Base-by-base conservation (phyloP, 2,329 filamentous ascomycete species). In the Stachybotrys elegans region DNA sequence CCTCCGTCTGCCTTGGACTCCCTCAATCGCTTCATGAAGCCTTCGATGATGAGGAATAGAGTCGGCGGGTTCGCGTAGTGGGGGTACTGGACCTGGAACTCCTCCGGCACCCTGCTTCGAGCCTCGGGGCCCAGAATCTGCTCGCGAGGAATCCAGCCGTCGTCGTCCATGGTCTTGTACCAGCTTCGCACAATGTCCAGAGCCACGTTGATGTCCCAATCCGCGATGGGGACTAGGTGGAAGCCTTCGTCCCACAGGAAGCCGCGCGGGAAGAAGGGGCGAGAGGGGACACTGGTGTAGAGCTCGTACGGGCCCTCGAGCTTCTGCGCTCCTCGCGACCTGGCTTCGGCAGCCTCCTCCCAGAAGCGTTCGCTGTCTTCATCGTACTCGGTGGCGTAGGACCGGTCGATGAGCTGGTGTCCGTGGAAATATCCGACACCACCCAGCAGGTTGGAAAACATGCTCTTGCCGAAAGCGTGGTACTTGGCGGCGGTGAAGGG, bases 171-270 rank as follows among this genome's bases (percentile, higher is more conserved):
- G 16, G 95, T 79, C 51, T 84, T 89, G 70, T 94, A 94, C 93
- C 93, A 98, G 66, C 88, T 95, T 68, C 86, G 88, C 49, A 97
- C 79, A 51, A 98, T 89, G 50, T 96, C 89, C 22, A 86, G 70
- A 4, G 88, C 83, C 42, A 97, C 76, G 58, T 96, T 91, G 42
- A 90, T 81, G 61, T 98, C 93, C 87, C 91, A 98, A 52, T 98
- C 92, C 17, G 89, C 78, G 43, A 98, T 84, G 2, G 91, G 91
- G 39, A 95, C 72, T 27, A 98, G 73, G 59, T 98, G 93, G 67
- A 97, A 98, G 1, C 93, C 93, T 64, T 98, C 93, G 57, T 98
- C 93, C 93, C 93, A 98, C 4, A 97, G 75, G 63, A 98, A 98
- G 1, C 93, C 93, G 48, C 93, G 79, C 2, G 93, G 93, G 68